Percentiles rank a stretch among this genome's conserved stretches.
These are phyloP conservation scores for Penicillium sp. DNA, from an alignment of 2,329 filamentous ascomycete genomes.

Conservation along the genomic window DNA sequence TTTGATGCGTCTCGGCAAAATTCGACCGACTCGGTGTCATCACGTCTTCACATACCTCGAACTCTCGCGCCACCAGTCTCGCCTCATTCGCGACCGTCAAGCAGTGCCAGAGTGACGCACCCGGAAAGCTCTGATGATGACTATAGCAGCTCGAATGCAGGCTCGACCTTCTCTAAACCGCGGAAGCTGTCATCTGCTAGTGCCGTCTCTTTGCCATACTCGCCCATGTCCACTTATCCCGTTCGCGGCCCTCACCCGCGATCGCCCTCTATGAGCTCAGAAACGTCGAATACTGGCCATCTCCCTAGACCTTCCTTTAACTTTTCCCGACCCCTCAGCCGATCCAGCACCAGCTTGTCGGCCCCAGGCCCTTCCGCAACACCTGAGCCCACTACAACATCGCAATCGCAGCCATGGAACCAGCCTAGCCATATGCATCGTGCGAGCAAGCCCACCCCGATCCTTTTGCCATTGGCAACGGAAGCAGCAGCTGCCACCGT, in stretches of 20 bases:
- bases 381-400: slow-evolving; percentile 36
- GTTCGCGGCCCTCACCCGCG: slow-evolving; percentile 60
- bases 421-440: slow-evolving; percentile 24
- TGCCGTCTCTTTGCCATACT: slow-evolving; percentile 58
- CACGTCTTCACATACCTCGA: slow-evolving; percentile 39
- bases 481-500: slow-evolving; percentile 17
- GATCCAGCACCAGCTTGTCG: slow-evolving; percentile 44
- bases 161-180: slow-evolving; percentile 63
- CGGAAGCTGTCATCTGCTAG: slow-evolving; percentile 77
- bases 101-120: slow-evolving; percentile 60
- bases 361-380: slow-evolving; percentile 28
- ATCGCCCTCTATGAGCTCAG: slow-evolving; percentile 82
- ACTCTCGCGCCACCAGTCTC: slow-evolving; percentile 48
- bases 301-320: slow-evolving; percentile 79
- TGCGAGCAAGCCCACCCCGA: slow-evolving; percentile 32
- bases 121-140: slow-evolving; percentile 68
- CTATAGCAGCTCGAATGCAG: slow-evolving; percentile 56
- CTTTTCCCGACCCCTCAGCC: slow-evolving; percentile 85
- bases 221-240: slow-evolving; percentile 61
- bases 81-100: slow-evolving; percentile 41
- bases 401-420: slow-evolving; percentile 15
- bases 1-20: slow-evolving; percentile 30
- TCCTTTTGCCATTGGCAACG: slow-evolving; percentile 27
- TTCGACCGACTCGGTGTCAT: slow-evolving; percentile 38
- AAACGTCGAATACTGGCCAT: slow-evolving; percentile 64